Conservation (phyloP, 2,329 filamentous ascomycete species). For the Basipetospora chlamydospora region DNA sequence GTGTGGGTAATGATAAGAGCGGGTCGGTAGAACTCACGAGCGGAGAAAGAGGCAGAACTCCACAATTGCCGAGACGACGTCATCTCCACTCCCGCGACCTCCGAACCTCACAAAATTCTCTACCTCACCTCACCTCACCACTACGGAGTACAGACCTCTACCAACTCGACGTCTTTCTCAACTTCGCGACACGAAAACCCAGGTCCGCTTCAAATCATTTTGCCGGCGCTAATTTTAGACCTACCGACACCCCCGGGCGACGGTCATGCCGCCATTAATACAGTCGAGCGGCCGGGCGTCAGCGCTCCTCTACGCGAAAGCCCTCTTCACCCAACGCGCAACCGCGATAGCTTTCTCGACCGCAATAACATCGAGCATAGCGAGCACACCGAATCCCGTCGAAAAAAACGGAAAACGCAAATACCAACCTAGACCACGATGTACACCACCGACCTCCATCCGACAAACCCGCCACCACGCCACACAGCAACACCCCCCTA, state of each 20-base stretch:
- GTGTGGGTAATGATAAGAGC: background rate
- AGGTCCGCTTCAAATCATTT: too few relatives aligned
- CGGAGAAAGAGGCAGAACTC: too few relatives aligned
- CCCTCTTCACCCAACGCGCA: slow-evolving; percentile 11
- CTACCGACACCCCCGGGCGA: too few relatives aligned
- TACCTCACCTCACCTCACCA: too few relatives aligned
- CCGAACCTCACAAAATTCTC: slow-evolving; percentile 4
- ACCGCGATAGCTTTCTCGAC: background rate
- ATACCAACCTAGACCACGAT: slow-evolving; percentile 6
- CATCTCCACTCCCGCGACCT: slow-evolving; percentile 3
- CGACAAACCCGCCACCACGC: too few relatives aligned
- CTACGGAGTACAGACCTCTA: too few relatives aligned
- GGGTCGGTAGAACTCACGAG: background rate
- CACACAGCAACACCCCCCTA: background rate
- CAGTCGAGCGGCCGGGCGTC: slow-evolving; percentile 14
- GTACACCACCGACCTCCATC: background rate
- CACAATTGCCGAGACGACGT: slow-evolving; percentile 1
- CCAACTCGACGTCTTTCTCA: background rate
- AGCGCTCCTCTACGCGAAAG: slow-evolving; percentile 20
- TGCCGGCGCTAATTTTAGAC: too few relatives aligned
- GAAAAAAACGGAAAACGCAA: background rate
- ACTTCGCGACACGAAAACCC: too few relatives aligned
- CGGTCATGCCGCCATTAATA: slow-evolving; percentile 14
- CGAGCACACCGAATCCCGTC: too few relatives aligned
- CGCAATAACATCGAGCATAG: too few relatives aligned